phyloP scores from a whole-genome alignment of 306 rosid species.

The Quercus glauca region DNA sequence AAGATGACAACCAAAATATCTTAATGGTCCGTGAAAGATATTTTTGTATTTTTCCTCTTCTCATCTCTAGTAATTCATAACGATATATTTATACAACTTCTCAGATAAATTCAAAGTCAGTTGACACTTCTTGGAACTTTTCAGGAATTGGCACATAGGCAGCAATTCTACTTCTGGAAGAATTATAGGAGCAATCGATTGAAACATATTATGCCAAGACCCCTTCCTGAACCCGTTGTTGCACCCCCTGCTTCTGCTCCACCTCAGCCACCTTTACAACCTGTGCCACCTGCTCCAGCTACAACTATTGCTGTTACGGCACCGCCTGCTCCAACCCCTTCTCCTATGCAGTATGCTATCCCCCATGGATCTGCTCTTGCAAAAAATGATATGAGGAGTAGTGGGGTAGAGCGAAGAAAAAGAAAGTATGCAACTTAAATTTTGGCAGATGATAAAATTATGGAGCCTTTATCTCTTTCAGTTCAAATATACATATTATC shows the following conservation, averaged over 20 bases:
- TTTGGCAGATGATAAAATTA: not conserved
- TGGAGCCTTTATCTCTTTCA: not conserved
- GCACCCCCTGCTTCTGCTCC: slow-evolving; percentile 51
- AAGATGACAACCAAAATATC: not conserved
- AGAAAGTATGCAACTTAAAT: slow-evolving; percentile 50
- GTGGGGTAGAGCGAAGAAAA: slow-evolving; percentile 76
- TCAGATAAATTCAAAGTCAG: not conserved
- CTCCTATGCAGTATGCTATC: slow-evolving; percentile 75
- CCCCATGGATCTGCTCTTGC: slow-evolving; percentile 57
- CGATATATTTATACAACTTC: not conserved
- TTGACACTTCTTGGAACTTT: slow-evolving; percentile 4
- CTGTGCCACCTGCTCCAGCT: slow-evolving; percentile 56
- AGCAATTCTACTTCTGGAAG: slow-evolving; percentile 98
- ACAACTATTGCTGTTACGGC: slow-evolving; percentile 41
- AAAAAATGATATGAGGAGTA: slow-evolving; percentile 70
- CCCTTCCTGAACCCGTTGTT: slow-evolving; percentile 73
- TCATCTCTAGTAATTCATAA: not conserved
- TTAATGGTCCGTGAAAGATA: not conserved
- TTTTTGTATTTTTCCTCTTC: not conserved
- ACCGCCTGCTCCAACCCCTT: slow-evolving; percentile 55
- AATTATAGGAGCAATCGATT: slow-evolving; percentile 86
- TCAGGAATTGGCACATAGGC: slow-evolving; percentile 92
- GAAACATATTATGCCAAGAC: slow-evolving; percentile 81
- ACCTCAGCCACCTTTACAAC: slow-evolving; percentile 42
- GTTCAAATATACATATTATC: not conserved